Percentiles rank a stretch among this genome's conserved stretches.
phyloP scores from a whole-genome alignment of 129 eudicot genomes.

The Artemisia argyi region DNA sequence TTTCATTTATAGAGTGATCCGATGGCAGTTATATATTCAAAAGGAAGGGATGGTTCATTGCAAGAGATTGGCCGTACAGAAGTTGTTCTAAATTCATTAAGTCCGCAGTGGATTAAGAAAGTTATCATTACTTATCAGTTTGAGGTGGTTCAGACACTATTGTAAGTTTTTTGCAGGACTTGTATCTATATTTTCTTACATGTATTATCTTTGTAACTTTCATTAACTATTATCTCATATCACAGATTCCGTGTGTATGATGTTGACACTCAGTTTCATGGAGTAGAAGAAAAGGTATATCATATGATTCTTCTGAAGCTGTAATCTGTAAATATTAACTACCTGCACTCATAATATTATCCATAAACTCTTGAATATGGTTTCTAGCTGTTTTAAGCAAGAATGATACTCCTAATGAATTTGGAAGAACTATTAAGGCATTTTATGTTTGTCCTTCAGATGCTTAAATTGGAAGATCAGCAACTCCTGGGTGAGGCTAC shows the following conservation, averaged over 20 bases:
- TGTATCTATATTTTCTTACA: constrained; percentile 11
- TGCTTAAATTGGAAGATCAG: constrained; percentile 92
- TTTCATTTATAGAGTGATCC: constrained; percentile 87
- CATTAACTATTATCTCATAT: constrained; percentile 17
- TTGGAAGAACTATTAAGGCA: constrained; percentile 3
- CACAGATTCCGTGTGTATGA: constrained; percentile 94
- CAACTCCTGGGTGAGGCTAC: constrained; percentile 89
- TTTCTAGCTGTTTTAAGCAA: neutral
- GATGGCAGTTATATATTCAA: constrained; percentile 73
- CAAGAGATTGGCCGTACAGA: constrained; percentile 97
- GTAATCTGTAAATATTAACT: neutral
- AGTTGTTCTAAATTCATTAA: constrained; percentile 77
- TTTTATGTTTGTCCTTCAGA: constrained; percentile 40
- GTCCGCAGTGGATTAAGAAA: constrained; percentile 85
- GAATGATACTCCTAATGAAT: constrained; percentile 2
- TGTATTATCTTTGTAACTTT: constrained; percentile 13
- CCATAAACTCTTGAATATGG: neutral
- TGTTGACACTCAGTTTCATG: constrained; percentile 83
- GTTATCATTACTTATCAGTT: constrained; percentile 69
- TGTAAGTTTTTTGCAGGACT: constrained; percentile 60
- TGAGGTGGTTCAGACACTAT: constrained; percentile 78
- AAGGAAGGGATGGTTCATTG: constrained; percentile 77
- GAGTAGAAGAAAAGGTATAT: constrained; percentile 78
- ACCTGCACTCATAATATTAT: neutral
- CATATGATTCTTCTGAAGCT: constrained; percentile 9